These are phyloP conservation scores for Albugo candida DNA, from an alignment of 352 stramenopile genomes.

Conservation along the genomic window DNA sequence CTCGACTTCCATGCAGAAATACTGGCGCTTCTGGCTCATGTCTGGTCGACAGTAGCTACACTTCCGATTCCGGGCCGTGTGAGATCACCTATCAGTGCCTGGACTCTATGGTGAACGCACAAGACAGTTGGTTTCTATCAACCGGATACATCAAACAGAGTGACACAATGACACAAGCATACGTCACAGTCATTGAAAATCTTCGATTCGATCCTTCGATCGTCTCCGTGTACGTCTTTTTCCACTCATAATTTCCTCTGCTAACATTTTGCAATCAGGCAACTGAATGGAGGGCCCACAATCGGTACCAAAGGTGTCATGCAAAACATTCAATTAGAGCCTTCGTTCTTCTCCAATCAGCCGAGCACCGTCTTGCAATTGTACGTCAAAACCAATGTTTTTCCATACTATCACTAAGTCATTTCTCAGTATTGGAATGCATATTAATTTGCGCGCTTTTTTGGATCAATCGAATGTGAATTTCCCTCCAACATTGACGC, in stretches of 20 bases:
- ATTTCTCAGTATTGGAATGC: conserved; percentile 15
- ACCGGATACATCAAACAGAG: conserved; percentile 11
- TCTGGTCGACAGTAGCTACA: conserved; percentile 12
- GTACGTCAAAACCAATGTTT: background rate
- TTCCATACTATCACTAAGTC: background rate
- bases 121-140: conserved; percentile 15
- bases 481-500: conserved; percentile 2
- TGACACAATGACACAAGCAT: conserved; percentile 16
- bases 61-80: conserved; percentile 13
- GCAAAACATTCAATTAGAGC: conserved; percentile 27
- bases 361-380: background rate
- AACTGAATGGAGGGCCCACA: conserved; percentile 14
- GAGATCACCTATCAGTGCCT: conserved; percentile 42
- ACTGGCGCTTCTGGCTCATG: conserved; percentile 13
- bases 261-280: conserved; percentile 5
- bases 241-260: conserved; percentile 4
- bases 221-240: conserved; percentile 19
- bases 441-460: conserved; percentile 18
- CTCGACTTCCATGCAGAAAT: conserved; percentile 9
- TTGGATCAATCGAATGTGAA: conserved; percentile 11
- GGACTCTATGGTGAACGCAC: conserved; percentile 17
- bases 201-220: conserved; percentile 15
- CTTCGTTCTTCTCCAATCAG: conserved; percentile 32
- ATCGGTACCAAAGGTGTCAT: conserved; percentile 16
- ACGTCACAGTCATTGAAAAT: conserved; percentile 24